Conservation (phyloP, 345 rosid genomes). For the Carallia brachiata region DNA sequence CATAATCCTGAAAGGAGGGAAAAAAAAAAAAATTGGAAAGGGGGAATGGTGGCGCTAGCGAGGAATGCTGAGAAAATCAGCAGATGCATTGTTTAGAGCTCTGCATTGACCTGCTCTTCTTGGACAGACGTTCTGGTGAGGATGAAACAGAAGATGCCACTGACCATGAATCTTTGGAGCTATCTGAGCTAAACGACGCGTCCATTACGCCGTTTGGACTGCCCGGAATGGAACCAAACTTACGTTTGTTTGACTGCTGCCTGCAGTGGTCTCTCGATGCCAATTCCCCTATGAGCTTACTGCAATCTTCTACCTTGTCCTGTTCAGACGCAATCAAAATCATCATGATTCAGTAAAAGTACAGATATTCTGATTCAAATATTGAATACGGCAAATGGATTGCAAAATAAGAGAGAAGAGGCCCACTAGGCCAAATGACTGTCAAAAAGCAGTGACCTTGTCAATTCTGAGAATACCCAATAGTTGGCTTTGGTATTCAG, state of each 20-base stretch:
- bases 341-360: not conserved
- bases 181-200: conserved; percentile 52
- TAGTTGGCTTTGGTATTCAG: conserved; percentile 52
- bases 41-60: conserved; percentile 22
- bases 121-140: conserved; percentile 52
- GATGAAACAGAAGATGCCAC: conserved; percentile 49
- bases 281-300: conserved; percentile 44
- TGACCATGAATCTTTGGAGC: conserved; percentile 54
- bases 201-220: conserved; percentile 76
- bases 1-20: not conserved
- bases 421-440: not conserved
- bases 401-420: not conserved
- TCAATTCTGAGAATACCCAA: conserved; percentile 51
- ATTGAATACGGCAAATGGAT: not conserved
- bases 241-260: conserved; percentile 52
- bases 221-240: conserved; percentile 43
- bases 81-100: conserved; percentile 20
- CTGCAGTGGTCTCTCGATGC: conserved; percentile 15
- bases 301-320: conserved; percentile 65
- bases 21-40: not conserved
- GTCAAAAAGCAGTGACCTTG: conserved; percentile 39
- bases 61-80: conserved; percentile 36
- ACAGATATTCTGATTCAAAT: conserved; percentile 10
- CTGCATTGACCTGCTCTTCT: conserved; percentile 39
- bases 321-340: conserved; percentile 26